Percentiles rank a stretch among this genome's conserved stretches.
Conservation (phyloP, 1,139 yeast species). For the Hemisphaericaspora lyxosophila region DNA sequence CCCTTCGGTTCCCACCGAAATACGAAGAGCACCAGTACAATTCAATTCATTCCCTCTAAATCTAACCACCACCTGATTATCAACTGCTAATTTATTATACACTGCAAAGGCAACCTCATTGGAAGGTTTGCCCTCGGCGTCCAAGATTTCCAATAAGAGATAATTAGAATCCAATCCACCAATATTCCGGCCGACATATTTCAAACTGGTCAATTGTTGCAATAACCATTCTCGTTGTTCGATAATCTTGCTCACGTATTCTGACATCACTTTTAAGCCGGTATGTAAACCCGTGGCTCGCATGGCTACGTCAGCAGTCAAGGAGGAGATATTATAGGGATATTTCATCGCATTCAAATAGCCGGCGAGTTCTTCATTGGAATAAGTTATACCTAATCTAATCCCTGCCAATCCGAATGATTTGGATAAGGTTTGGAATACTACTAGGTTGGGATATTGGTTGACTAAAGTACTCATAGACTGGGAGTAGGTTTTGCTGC, state of each 20-base stretch:
- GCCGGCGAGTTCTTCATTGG: constrained; percentile 57
- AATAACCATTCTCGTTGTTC: constrained; percentile 57
- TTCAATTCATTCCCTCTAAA: constrained; percentile 89
- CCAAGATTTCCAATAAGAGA: constrained; percentile 67
- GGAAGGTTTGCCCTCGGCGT: constrained; percentile 59
- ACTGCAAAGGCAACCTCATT: constrained; percentile 67
- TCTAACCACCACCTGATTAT: constrained; percentile 78
- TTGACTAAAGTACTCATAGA: constrained; percentile 82
- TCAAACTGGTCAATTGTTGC: constrained; percentile 49
- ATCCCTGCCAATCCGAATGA: constrained; percentile 97
- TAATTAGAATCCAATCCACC: constrained; percentile 93
- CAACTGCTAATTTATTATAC: constrained; percentile 68
- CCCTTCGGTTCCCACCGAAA: constrained; percentile 78
- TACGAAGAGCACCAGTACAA: constrained; percentile 82
- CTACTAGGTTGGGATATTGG: constrained; percentile 79
- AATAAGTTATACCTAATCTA: constrained; percentile 78
- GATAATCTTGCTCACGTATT: constrained; percentile 49
- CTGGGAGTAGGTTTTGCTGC: constrained; percentile 35
- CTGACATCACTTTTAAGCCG: constrained; percentile 62
- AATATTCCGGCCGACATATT: constrained; percentile 68
- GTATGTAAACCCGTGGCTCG: constrained; percentile 60
- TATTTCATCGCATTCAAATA: constrained; percentile 88
- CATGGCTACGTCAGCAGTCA: constrained; percentile 72
- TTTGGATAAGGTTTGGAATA: constrained; percentile 87
- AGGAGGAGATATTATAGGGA: constrained; percentile 88